Percentiles rank a stretch among this genome's conserved stretches.
Evolutionary conservation across 768 basidiomycete genomes (phyloP).

Genomic region (Crepidotus variabilis): DNA sequence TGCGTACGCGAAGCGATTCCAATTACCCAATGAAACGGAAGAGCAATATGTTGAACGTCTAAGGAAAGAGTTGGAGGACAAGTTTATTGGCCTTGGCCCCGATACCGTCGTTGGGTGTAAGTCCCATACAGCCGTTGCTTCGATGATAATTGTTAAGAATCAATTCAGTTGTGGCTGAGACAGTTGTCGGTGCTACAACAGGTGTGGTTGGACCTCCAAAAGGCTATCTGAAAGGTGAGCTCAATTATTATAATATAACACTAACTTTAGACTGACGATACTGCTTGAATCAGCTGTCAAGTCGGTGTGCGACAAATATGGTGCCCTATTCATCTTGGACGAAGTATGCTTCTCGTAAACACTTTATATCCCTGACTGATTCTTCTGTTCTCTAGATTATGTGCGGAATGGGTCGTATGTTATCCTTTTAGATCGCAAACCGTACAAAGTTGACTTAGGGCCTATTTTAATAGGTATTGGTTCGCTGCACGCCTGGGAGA

Average conservation of each 20-base stretch:
- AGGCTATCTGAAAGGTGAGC: slow-evolving; percentile 67
- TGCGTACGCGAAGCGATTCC: slow-evolving; percentile 81
- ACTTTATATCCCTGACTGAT: neutral
- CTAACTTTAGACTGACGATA: neutral
- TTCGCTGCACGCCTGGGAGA: slow-evolving; percentile 83
- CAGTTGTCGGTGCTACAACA: slow-evolving; percentile 83
- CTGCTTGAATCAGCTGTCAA: slow-evolving; percentile 53
- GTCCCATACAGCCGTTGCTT: slow-evolving; percentile 20
- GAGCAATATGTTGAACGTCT: slow-evolving; percentile 78
- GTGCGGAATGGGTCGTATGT: slow-evolving; percentile 87
- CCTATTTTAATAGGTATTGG: slow-evolving; percentile 62
- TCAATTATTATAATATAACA: neutral
- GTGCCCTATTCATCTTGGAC: slow-evolving; percentile 79
- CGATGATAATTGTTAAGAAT: neutral
- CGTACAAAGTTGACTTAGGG: neutral
- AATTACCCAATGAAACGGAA: slow-evolving; percentile 64
- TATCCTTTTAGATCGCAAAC: neutral
- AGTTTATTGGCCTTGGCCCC: slow-evolving; percentile 78
- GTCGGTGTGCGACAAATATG: slow-evolving; percentile 74
- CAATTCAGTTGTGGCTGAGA: slow-evolving; percentile 72
- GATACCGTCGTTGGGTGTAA: slow-evolving; percentile 80
- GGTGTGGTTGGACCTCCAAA: slow-evolving; percentile 75
- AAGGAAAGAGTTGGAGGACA: slow-evolving; percentile 77
- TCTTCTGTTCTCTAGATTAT: slow-evolving; percentile 45
- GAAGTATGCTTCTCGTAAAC: slow-evolving; percentile 43